These are phyloP conservation scores for Rhizopogon vesiculosus DNA, from an alignment of 768 basidiomycete genomes.

Conservation along the genomic window DNA sequence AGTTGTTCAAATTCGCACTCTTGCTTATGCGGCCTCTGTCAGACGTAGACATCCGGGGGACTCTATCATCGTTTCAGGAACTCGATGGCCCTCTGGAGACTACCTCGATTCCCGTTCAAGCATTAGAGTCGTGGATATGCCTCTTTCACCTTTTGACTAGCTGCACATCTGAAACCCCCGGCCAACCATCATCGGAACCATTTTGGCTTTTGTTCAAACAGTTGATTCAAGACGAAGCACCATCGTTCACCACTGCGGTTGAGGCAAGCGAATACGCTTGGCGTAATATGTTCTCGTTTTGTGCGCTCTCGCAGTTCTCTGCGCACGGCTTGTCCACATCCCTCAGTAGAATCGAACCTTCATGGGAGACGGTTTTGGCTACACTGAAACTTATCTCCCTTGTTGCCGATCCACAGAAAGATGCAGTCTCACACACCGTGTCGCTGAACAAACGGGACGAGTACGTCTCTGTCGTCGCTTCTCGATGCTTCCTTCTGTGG, in stretches of 20 bases:
- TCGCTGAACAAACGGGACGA: slow-evolving; percentile 55
- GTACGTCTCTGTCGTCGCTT: slow-evolving; percentile 65
- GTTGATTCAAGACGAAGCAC: slow-evolving; percentile 21
- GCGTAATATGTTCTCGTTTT: slow-evolving; percentile 63
- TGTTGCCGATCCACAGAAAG: slow-evolving; percentile 38
- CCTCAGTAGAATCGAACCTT: slow-evolving; percentile 38
- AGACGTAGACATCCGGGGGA: slow-evolving; percentile 41
- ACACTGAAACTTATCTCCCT: slow-evolving; percentile 61
- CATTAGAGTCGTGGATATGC: slow-evolving; percentile 71
- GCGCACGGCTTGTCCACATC: slow-evolving; percentile 40
- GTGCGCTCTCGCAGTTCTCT: slow-evolving; percentile 78
- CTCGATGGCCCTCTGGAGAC: slow-evolving; percentile 25
- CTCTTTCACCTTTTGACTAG: slow-evolving; percentile 52
- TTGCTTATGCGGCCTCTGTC: slow-evolving; percentile 50
- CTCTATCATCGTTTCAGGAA: slow-evolving; percentile 14
- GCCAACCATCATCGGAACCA: slow-evolving; percentile 19
- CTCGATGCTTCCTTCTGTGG: slow-evolving; percentile 70
- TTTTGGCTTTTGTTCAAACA: slow-evolving; percentile 44
- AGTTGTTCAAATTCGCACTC: slow-evolving; percentile 24
- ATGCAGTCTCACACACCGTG: slow-evolving; percentile 31
- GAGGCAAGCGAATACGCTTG: slow-evolving; percentile 67
- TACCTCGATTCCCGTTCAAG: slow-evolving; percentile 34
- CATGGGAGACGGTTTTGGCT: slow-evolving; percentile 61
- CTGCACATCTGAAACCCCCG: slow-evolving; percentile 12
- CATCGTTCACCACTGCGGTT: slow-evolving; percentile 27